These are phyloP conservation scores for Lumnitzera littorea DNA, from an alignment of 345 rosid species.

Conservation along the genomic window DNA sequence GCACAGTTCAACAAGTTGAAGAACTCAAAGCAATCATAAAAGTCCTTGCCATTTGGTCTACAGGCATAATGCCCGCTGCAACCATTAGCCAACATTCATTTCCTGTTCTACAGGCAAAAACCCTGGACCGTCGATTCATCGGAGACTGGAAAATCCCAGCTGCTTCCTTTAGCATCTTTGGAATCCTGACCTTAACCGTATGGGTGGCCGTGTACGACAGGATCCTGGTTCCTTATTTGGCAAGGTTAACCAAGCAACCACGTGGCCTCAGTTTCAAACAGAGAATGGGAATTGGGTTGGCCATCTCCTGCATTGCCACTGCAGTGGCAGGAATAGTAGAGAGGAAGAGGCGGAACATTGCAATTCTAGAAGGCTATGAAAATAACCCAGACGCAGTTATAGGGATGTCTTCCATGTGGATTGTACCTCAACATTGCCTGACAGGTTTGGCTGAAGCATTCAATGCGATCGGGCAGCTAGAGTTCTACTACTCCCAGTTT, in stretches of 20 bases:
- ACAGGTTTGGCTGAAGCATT: conserved; percentile 39
- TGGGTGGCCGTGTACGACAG: conserved; percentile 46
- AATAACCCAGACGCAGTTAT: conserved; percentile 8
- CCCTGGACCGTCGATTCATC: conserved; percentile 39
- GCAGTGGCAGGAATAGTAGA: conserved; percentile 32
- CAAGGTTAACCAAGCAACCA: conserved; percentile 19
- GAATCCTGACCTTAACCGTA: conserved; percentile 23
- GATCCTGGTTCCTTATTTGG: conserved; percentile 24
- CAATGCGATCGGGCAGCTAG: conserved; percentile 42
- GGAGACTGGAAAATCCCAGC: conserved; percentile 22
- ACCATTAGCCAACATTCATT: conserved; percentile 39
- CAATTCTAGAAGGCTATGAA: conserved; percentile 17
- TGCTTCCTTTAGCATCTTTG: conserved; percentile 29
- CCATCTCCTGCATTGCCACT: conserved; percentile 26
- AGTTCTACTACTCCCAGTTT: conserved; percentile 49
- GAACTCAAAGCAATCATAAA: conserved; percentile 44
- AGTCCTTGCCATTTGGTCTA: conserved; percentile 50
- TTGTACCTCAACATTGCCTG: conserved; percentile 34
- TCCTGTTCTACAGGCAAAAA: conserved; percentile 32
- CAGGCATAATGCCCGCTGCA: conserved; percentile 30
- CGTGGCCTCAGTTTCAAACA: conserved; percentile 29
- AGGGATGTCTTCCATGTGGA: conserved; percentile 38
- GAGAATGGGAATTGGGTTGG: conserved; percentile 39
- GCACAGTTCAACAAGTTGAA: conserved; percentile 50
- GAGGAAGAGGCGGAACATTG: conserved; percentile 23